Base-by-base conservation (phyloP, 306 rosid genomes). In the Sindora glabra region DNA sequence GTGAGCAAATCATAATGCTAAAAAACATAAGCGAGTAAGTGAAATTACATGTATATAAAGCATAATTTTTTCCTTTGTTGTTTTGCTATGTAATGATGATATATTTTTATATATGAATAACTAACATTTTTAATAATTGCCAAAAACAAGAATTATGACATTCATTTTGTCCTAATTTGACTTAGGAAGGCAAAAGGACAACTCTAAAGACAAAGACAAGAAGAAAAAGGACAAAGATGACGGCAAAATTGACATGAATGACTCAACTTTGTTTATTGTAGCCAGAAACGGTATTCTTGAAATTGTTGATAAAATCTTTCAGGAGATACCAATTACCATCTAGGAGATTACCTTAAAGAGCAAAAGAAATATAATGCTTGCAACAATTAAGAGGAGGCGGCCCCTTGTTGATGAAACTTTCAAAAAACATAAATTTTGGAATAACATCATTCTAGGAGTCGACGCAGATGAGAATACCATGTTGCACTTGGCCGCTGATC, bases 401-500 rank as follows among this genome's bases (percentile, higher is more conserved):
- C 10, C 17, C 1, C 23, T 0, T 0, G 8, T 62, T 13, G 21
- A 10, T n/a, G 1, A n/a, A 8, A 18, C 10, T 5, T 10, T 62
- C 21, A 33, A 3, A 38, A 5, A 8, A 3, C 2, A 5, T 0
- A 1, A 18, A 1, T 12, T 19, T 1, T 22, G 3, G n/a, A 2
- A 13, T 0, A 41, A 17, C 30, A 12, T 68, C 32, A 7, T 48
- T 8, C 5, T 0, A 2, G 15, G 21, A 17, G 4, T 57, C 10
- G 66, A 57, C 21, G 1, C 1, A 6, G 5, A 47, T 0, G 66
- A 34, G 21, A 68, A 68, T 17, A 68, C 17, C 10, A 38, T 38
- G 8, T 12, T 57, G 59, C 73, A 56, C 19, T 59, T 57, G 10
- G 73, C 59, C 14, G 65, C 73, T 0, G 26, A 26, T 32, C 5